phyloP scores from a whole-genome alignment of 2,329 filamentous ascomycete genomes.

The Ampelomyces quisqualis region DNA sequence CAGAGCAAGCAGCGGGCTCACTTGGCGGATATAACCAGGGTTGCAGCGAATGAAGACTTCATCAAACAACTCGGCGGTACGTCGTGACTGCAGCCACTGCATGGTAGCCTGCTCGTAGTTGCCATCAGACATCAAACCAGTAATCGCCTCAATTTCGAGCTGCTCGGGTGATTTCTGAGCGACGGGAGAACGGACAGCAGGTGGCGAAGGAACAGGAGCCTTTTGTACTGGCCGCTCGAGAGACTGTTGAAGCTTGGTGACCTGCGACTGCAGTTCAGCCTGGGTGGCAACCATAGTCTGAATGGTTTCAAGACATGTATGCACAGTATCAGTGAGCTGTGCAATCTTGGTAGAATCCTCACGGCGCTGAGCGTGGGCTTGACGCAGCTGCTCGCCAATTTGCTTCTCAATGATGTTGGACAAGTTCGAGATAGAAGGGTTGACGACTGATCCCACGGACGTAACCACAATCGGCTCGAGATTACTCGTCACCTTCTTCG shows the following conservation, averaged over 20 bases:
- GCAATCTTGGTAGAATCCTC: slow-evolving; percentile 67
- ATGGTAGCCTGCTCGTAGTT: slow-evolving; percentile 51
- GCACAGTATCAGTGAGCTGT: slow-evolving; percentile 67
- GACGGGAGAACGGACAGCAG: slow-evolving; percentile 42
- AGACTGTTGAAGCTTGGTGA: slow-evolving; percentile 47
- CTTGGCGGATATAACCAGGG: slow-evolving; percentile 56
- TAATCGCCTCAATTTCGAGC: slow-evolving; percentile 62
- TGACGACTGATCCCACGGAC: slow-evolving; percentile 55
- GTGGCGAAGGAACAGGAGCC: slow-evolving; percentile 2
- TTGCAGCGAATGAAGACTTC: slow-evolving; percentile 60
- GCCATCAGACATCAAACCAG: slow-evolving; percentile 61
- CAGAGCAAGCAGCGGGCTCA: slow-evolving; percentile 60
- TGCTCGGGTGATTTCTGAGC: slow-evolving; percentile 54
- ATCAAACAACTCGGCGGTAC: slow-evolving; percentile 62
- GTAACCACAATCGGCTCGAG: slow-evolving; percentile 70
- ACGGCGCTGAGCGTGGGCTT: slow-evolving; percentile 54
- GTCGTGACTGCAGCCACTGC: slow-evolving; percentile 62
- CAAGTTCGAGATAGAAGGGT: slow-evolving; percentile 67
- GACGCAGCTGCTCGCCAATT: slow-evolving; percentile 53
- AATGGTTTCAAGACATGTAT: slow-evolving; percentile 67
- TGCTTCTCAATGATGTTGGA: slow-evolving; percentile 67
- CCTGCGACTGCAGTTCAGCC: slow-evolving; percentile 64
- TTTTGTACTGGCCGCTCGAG: slow-evolving; percentile 42
- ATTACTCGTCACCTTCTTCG: slow-evolving; percentile 63
- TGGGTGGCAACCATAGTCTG: slow-evolving; percentile 69